Conservation (phyloP, 306 rosid species). For the Trichosanthes cucumerina region DNA sequence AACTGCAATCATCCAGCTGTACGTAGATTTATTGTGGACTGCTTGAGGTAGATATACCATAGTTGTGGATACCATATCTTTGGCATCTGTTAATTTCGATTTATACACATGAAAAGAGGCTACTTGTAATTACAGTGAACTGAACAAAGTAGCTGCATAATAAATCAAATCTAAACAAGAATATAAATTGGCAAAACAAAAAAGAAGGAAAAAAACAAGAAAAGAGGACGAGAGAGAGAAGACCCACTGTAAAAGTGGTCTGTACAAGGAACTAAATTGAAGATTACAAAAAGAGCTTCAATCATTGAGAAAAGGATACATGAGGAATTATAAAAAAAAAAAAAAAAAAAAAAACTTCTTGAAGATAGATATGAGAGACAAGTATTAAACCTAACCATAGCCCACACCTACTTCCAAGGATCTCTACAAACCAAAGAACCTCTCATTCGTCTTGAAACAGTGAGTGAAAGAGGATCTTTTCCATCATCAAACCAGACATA, state of each 20-base stretch:
- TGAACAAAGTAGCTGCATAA: background rate
- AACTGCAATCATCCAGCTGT: conserved; percentile 95
- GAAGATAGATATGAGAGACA: background rate
- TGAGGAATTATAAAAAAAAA: background rate
- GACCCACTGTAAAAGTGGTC: background rate
- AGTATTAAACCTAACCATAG: background rate
- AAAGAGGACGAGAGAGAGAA: background rate
- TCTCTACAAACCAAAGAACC: background rate
- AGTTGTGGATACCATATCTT: background rate
- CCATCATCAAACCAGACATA: background rate
- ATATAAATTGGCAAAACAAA: background rate
- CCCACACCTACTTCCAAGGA: background rate
- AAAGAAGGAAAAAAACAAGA: background rate
- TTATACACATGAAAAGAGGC: background rate
- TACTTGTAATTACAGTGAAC: background rate
- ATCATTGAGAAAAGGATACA: background rate
- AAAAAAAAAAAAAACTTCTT: background rate
- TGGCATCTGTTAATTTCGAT: background rate
- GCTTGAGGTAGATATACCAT: conserved; percentile 57
- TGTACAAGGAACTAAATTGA: background rate
- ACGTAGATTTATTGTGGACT: conserved; percentile 70
- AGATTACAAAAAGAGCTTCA: background rate
- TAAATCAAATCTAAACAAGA: background rate
- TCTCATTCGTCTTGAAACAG: background rate
- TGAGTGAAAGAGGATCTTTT: background rate